Evolutionary conservation across 2,329 filamentous ascomycete species (phyloP).

Genomic region (Orbilia quercus): DNA sequence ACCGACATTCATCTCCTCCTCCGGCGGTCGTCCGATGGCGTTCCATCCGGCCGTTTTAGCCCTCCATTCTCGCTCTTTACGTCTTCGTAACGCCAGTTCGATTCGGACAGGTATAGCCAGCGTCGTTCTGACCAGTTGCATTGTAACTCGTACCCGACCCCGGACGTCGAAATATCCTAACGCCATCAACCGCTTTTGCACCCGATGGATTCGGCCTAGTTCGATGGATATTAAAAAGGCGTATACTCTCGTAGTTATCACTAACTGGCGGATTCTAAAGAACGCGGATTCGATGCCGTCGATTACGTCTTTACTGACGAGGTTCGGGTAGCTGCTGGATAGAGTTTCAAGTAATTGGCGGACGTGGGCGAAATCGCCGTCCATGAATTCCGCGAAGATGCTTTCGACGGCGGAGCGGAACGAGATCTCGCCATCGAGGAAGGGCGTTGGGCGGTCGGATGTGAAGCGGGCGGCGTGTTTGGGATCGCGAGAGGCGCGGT

Average conservation of each 20-base stretch:
- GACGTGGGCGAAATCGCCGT: constrained; percentile 63
- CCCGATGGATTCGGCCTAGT: constrained; percentile 63
- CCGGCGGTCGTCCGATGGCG: constrained; percentile 61
- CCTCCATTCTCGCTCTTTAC: constrained; percentile 63
- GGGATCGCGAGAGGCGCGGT: constrained; percentile 61
- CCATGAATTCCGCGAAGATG: constrained; percentile 64
- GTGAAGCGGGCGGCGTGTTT: constrained; percentile 59
- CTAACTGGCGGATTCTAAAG: constrained; percentile 62
- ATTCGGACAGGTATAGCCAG: constrained; percentile 64
- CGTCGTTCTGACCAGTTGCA: constrained; percentile 63
- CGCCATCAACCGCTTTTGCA: constrained; percentile 63
- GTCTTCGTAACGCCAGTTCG: constrained; percentile 63
- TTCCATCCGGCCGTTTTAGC: constrained; percentile 63
- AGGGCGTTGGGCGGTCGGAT: constrained; percentile 60
- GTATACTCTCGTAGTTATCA: constrained; percentile 63
- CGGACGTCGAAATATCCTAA: constrained; percentile 63
- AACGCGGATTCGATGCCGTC: constrained; percentile 63
- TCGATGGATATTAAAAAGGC: constrained; percentile 64
- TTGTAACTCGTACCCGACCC: constrained; percentile 62
- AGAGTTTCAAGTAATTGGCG: constrained; percentile 62
- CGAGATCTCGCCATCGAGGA: constrained; percentile 63
- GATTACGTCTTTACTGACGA: constrained; percentile 63
- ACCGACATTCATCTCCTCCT: constrained; percentile 56
- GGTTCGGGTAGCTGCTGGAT: constrained; percentile 62
- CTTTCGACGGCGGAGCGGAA: constrained; percentile 63